These are phyloP conservation scores for Pichia norvegensis DNA, from an alignment of 1,139 yeast genomes.

Conservation along the genomic window DNA sequence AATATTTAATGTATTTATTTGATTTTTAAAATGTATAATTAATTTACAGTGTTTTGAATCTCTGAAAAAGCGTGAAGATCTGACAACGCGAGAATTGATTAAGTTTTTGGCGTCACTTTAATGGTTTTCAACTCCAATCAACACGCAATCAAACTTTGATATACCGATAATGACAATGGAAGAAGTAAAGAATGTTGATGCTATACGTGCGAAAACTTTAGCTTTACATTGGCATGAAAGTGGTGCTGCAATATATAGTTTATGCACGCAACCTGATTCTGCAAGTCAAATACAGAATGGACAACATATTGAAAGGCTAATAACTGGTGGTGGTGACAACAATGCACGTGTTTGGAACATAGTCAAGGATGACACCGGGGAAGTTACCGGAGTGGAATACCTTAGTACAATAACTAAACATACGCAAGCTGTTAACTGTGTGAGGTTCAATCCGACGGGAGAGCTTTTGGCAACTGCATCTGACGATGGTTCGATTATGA, in stretches of 20 bases:
- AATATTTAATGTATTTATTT: background rate
- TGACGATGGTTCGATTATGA: constrained; percentile 81
- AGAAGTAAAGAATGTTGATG: too few species aligned
- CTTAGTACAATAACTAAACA: constrained; percentile 77
- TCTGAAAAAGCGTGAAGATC: too few species aligned
- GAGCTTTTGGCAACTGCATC: constrained; percentile 78
- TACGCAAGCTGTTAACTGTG: constrained; percentile 90
- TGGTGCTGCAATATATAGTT: constrained; percentile 74
- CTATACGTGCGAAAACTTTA: constrained; percentile 41
- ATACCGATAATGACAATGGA: background rate
- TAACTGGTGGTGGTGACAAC: constrained; percentile 93
- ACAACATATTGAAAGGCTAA: constrained; percentile 36
- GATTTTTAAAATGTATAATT: background rate
- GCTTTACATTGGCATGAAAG: constrained; percentile 81
- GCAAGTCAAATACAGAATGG: constrained; percentile 4
- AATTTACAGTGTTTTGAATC: too few species aligned
- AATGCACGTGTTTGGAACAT: constrained; percentile 65
- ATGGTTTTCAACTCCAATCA: too few species aligned
- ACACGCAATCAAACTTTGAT: background rate
- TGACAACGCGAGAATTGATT: background rate
- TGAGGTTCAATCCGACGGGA: constrained; percentile 67
- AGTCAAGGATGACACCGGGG: constrained; percentile 26
- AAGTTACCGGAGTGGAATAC: constrained; percentile 44
- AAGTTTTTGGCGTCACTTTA: background rate
- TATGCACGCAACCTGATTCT: constrained; percentile 56